Conservation (phyloP, 2,329 filamentous ascomycete genomes). For the Diatrype stigma region DNA sequence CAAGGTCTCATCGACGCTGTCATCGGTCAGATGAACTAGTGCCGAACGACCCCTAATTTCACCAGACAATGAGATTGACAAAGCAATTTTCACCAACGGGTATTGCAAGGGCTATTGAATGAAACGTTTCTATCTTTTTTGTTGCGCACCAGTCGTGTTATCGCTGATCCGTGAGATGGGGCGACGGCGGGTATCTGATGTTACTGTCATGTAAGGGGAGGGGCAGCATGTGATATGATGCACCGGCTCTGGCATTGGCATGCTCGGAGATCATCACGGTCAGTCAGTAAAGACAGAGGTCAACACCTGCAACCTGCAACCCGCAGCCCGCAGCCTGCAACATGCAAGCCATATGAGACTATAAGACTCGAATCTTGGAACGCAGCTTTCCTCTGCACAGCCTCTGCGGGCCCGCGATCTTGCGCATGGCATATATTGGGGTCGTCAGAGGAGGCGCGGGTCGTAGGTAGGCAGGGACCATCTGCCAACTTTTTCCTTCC, state of each 20-base stretch:
- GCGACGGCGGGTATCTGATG: neutral
- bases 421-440: slow-evolving; percentile 18
- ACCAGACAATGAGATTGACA: neutral
- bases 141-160: neutral
- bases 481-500: slow-evolving; percentile 9
- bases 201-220: neutral
- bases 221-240: neutral
- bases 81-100: neutral
- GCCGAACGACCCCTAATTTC: neutral
- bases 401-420: slow-evolving; percentile 15
- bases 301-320: slow-evolving; percentile 9
- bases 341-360: slow-evolving; percentile 16
- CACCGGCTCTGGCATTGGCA: neutral
- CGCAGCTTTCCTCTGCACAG: slow-evolving; percentile 10
- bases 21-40: neutral
- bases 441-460: too few species aligned
- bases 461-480: slow-evolving; percentile 4
- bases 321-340: slow-evolving; percentile 6
- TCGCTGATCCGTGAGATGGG: neutral
- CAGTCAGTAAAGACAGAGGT: slow-evolving; percentile 11
- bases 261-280: slow-evolving; percentile 20
- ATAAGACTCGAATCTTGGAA: slow-evolving; percentile 16
- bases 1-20: neutral
- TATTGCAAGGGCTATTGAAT: neutral
- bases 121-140: neutral